Evolutionary conservation across 345 rosid species (phyloP), one percentile per base, ranked within the genome.

Genomic region (Excoecaria agallocha): DNA sequence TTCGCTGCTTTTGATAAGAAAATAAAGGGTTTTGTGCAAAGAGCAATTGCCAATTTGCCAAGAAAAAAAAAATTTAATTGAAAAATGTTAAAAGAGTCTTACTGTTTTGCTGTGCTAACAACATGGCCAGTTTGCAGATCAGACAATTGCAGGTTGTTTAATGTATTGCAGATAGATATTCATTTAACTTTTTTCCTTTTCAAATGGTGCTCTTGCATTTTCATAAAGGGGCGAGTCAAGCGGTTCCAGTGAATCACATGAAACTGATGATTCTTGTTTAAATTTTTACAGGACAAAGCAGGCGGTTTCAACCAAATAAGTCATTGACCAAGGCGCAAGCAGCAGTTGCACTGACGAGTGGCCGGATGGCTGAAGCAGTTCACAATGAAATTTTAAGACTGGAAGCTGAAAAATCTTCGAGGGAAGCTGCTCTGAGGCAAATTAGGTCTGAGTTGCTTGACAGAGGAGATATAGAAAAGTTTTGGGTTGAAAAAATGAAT

Each of bases 241-340:
- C 30, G 16, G 52, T 68, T 71, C 59, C 45, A 48, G 66, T 68
- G 49, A 75, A 57, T 66, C 60, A 48, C 50, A 25, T 55, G 16
- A 12, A 49, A 7, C 38, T 67, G 52, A 54, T 46, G 39, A 66
- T 37, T 50, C 30, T 20, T 17, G 24, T 71, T 41, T 59, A 64
- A 76, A 43, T 77, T 24, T 68, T 49, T 78, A 59, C 84, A 94
- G 98, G 98, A 78, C 86, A 85, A 77, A 89, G 87, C 81, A 94
- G 83, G 81, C 89, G 93, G 75, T 85, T 92, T 85, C 96, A 91
- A 67, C 91, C 97, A 11, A 84, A 73, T 79, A 89, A 89, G 82
- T 98, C 98, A 70, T 79, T 86, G 54, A 87, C 96, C 58, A 92
- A 87, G 79, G 95, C 96, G 74, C 98, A 92, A 83, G 93, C 86